These are phyloP conservation scores for Scedosporium boydii DNA, from an alignment of 2,329 filamentous ascomycete species.

Conservation along the genomic window DNA sequence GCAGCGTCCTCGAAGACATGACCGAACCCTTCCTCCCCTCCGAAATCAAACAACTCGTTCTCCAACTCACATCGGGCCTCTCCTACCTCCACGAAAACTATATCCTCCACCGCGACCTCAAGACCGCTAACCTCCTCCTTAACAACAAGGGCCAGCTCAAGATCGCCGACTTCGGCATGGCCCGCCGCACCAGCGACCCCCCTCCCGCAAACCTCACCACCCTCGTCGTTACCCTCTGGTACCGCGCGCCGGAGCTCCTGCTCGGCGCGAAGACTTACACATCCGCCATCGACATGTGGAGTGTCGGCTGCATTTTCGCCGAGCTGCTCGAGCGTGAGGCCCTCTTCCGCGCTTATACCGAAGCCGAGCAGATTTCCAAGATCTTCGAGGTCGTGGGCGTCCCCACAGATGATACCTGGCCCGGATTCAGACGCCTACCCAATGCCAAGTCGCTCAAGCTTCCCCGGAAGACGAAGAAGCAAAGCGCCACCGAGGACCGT, in stretches of 20 bases:
- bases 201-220: slow-evolving; percentile 69
- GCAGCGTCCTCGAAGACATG: slow-evolving; percentile 89
- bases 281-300: slow-evolving; percentile 84
- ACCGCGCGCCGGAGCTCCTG: slow-evolving; percentile 82
- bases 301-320: slow-evolving; percentile 88
- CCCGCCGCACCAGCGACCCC: slow-evolving; percentile 76
- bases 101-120: slow-evolving; percentile 90
- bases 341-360: slow-evolving; percentile 78
- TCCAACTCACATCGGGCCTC: slow-evolving; percentile 72
- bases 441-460: slow-evolving; percentile 75
- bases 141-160: slow-evolving; percentile 93
- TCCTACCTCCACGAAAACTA: slow-evolving; percentile 79
- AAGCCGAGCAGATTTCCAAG: slow-evolving; percentile 79
- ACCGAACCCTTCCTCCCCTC: slow-evolving; percentile 84
- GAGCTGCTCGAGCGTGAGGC: slow-evolving; percentile 80
- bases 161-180: slow-evolving; percentile 97
- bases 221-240: slow-evolving; percentile 95
- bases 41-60: slow-evolving; percentile 82
- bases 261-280: slow-evolving; percentile 72
- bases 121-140: slow-evolving; percentile 87
- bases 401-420: slow-evolving; percentile 76
- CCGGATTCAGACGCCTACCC: slow-evolving; percentile 74
- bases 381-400: slow-evolving; percentile 88
- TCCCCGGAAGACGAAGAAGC: slow-evolving; percentile 32
- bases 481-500: slow-evolving; percentile 32